phyloP scores from a whole-genome alignment of 108 stramenopile species.

The Heterococcus sp. region DNA sequence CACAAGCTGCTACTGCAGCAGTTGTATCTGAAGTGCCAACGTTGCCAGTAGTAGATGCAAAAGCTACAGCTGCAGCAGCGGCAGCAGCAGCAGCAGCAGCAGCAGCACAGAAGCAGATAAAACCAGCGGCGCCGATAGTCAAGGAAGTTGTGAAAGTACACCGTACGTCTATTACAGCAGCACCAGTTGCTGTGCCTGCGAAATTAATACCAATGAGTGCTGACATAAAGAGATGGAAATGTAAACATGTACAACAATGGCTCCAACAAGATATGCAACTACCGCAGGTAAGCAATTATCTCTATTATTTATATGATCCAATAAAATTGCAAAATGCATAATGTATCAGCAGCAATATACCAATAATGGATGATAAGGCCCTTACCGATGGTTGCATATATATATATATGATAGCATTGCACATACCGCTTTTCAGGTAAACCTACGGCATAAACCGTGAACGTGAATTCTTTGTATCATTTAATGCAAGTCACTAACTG shows the following conservation, averaged over 20 bases:
- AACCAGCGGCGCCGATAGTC: not conserved
- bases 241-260: not conserved
- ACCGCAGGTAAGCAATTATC: not conserved
- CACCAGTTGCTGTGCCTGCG: not conserved
- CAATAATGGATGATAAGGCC: no score
- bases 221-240: not conserved
- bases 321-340: not conserved
- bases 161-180: not conserved
- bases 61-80: not conserved
- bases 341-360: no score
- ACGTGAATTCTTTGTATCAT: no score
- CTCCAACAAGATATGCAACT: not conserved
- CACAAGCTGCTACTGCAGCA: no score
- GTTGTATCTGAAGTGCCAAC: no score
- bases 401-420: no score
- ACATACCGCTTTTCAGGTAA: not conserved
- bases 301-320: not conserved
- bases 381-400: no score
- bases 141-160: not conserved
- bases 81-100: not conserved
- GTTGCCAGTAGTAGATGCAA: not conserved
- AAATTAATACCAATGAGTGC: no score
- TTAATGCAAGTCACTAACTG: not conserved
- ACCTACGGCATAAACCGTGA: no score
- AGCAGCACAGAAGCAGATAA: not conserved